phyloP scores from a whole-genome alignment of 1,284 basidiomycete genomes.

The Thecaphora frezii region DNA sequence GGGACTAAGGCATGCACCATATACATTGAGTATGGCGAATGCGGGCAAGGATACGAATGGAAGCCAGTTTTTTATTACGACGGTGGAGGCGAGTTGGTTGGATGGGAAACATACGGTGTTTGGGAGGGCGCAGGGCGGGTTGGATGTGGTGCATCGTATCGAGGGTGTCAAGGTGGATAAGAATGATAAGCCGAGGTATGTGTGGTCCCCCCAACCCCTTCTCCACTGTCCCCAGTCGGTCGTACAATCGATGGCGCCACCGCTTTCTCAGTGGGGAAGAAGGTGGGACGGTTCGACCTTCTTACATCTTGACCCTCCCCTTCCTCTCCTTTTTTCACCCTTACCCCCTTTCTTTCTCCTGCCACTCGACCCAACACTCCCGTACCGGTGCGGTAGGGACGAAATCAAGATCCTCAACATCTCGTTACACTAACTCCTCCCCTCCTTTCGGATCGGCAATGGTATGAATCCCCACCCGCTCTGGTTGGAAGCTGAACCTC shows the following conservation, averaged over 20 bases:
- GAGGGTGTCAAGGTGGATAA: slow-evolving; percentile 69
- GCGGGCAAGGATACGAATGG: slow-evolving; percentile 91
- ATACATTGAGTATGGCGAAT: slow-evolving; percentile 99
- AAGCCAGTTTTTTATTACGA: slow-evolving; percentile 98
- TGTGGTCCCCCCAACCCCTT: too few relatives aligned
- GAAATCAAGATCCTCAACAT: slow-evolving; percentile 34
- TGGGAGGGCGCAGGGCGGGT: slow-evolving; percentile 63
- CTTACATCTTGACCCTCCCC: neutral
- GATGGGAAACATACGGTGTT: slow-evolving; percentile 67
- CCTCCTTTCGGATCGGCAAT: too few relatives aligned
- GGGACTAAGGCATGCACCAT: slow-evolving; percentile 87
- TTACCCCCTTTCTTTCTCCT: neutral
- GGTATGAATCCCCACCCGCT: too few relatives aligned
- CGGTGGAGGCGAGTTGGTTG: slow-evolving; percentile 90
- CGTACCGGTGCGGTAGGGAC: neutral
- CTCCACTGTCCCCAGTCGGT: too few relatives aligned
- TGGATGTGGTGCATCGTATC: slow-evolving; percentile 72
- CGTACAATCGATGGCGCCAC: neutral
- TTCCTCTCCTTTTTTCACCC: too few relatives aligned
- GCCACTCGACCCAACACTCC: neutral
- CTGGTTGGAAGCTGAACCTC: too few relatives aligned
- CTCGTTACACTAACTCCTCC: slow-evolving; percentile 22
- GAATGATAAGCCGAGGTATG: slow-evolving; percentile 58
- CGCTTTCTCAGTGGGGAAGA: neutral
- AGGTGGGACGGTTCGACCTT: too few relatives aligned